Base-by-base conservation (phyloP, 139 green algal genomes). In the Penium margaritaceum region DNA sequence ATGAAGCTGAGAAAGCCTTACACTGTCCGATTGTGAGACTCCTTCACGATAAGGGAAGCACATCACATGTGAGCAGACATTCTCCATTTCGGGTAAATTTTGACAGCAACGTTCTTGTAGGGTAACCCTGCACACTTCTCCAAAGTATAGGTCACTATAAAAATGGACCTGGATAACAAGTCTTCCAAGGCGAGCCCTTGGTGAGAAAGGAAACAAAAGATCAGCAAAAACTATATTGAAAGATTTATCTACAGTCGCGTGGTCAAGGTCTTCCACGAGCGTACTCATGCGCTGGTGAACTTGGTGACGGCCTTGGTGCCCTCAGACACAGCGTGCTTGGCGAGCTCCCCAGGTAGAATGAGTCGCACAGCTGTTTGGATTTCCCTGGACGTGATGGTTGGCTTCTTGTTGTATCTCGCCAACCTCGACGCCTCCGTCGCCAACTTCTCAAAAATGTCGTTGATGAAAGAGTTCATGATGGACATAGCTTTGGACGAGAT, bases 391-490 rank as follows among this genome's bases (percentile, higher is more conserved):
- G 87, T 91, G 55, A 91, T 75, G 32, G 87, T 91, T 39, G 87
- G 87, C 85, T 91, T 91, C 79, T 91, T 91, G 87, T 88, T 91
- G 84, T 91, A 91, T 53, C 87, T 79, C 0, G 87, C 87, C 19
- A 91, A 78, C 77, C 84, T 84, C 63, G 85, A 77, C 17, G 89
- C 84, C 85, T 94, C 87, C 51, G 81, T 85, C 63, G 89, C 90
- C 44, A 95, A 91, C 85, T 95, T 95, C 81, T 96, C 90, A 76
- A 96, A 96, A 70, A 91, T 89, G 77, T 87, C 85, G 81, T 95
- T 95, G 76, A 95, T 92, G 87, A 96, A 96, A 6, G 88, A 92
- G 89, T 96, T 97, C 84, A 91, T 87, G 83, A 91, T 91, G 70
- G 78, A 83, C 85, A 91, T 91, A 57, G 87, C 87, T 85, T 91